A percentile compares a stretch with the other conserved stretches of the same genome.
Conservation (phyloP, 768 basidiomycete genomes). For the Russula sp. region DNA sequence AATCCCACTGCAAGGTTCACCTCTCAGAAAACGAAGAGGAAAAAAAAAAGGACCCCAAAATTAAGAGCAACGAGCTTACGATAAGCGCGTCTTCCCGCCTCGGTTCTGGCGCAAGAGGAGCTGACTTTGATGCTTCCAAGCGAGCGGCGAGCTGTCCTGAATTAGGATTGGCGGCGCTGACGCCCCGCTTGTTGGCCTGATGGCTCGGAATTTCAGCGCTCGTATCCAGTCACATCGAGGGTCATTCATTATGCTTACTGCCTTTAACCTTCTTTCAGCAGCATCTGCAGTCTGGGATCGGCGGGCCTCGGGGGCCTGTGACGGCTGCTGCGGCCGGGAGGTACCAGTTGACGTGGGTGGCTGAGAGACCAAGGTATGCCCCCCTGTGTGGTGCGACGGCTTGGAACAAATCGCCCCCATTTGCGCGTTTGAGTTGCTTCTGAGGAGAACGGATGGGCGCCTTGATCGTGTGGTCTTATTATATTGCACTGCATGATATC, state of each 20-base stretch:
- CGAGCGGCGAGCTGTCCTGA: conserved; percentile 40
- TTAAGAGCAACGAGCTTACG: conserved; percentile 34
- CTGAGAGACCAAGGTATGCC: conserved; percentile 28
- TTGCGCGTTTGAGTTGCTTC: conserved; percentile 2
- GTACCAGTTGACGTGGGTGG: neutral
- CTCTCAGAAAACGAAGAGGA: conserved; percentile 26
- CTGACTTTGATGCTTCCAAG: conserved; percentile 36
- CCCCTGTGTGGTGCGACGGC: conserved; percentile 29
- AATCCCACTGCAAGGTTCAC: conserved; percentile 40
- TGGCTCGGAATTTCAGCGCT: conserved; percentile 1
- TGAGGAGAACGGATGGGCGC: neutral
- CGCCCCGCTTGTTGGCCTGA: conserved; percentile 41
- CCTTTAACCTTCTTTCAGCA: conserved; percentile 32
- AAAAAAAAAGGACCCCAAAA: conserved; percentile 15
- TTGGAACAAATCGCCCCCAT: conserved; percentile 38
- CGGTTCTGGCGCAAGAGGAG: conserved; percentile 35
- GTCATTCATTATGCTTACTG: conserved; percentile 26
- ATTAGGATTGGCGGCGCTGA: conserved; percentile 41
- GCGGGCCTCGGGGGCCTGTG: conserved; percentile 1
- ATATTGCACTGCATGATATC: neutral
- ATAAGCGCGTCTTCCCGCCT: conserved; percentile 39
- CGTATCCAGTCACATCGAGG: neutral
- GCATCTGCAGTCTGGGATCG: conserved; percentile 34
- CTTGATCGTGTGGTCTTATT: neutral
- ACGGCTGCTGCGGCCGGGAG: neutral